A percentile compares a stretch with the other conserved stretches of the same genome.
These are phyloP conservation scores for Hemileccinum impolitum DNA, from an alignment of 768 basidiomycete species.

Conservation along the genomic window DNA sequence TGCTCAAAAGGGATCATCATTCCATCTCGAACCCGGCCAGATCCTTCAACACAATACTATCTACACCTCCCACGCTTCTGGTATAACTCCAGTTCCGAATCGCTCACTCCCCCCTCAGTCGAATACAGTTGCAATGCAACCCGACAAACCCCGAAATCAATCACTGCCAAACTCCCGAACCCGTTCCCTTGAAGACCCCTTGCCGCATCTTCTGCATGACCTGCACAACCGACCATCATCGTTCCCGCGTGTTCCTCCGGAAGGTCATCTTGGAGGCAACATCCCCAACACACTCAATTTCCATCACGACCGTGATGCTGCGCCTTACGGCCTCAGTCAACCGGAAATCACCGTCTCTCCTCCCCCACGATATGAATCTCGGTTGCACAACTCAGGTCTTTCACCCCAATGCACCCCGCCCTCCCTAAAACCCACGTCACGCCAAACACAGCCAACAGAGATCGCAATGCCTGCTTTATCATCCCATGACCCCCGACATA, in stretches of 20 bases:
- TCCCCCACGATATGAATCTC: conserved; percentile 22
- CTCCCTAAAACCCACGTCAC: conserved; percentile 1
- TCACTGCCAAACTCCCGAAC: conserved; percentile 9
- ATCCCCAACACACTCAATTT: conserved; percentile 6
- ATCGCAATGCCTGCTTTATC: neutral
- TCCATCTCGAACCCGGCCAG: conserved; percentile 55
- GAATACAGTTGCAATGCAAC: neutral
- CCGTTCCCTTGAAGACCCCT: neutral
- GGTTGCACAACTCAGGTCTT: conserved; percentile 1
- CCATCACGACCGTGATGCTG: conserved; percentile 6
- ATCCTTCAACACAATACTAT: conserved; percentile 41
- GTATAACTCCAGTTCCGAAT: conserved; percentile 1
- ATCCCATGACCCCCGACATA: conserved; percentile 3
- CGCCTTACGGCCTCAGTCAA: conserved; percentile 15
- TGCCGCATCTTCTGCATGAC: neutral
- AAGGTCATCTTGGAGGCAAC: conserved; percentile 9
- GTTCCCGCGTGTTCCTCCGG: conserved; percentile 14
- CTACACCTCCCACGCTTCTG: conserved; percentile 9
- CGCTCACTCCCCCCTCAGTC: conserved; percentile 7
- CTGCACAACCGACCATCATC: conserved; percentile 1
- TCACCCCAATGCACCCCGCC: conserved; percentile 7
- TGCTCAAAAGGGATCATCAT: conserved; percentile 35
- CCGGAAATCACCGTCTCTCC: conserved; percentile 16
- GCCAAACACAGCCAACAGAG: conserved; percentile 4
- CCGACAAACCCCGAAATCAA: conserved; percentile 11